A percentile compares a stretch with the other conserved stretches of the same genome.
phyloP scores from a whole-genome alignment of 1,139 yeast genomes.

The Zhuliangozyma parablackwelliae region DNA sequence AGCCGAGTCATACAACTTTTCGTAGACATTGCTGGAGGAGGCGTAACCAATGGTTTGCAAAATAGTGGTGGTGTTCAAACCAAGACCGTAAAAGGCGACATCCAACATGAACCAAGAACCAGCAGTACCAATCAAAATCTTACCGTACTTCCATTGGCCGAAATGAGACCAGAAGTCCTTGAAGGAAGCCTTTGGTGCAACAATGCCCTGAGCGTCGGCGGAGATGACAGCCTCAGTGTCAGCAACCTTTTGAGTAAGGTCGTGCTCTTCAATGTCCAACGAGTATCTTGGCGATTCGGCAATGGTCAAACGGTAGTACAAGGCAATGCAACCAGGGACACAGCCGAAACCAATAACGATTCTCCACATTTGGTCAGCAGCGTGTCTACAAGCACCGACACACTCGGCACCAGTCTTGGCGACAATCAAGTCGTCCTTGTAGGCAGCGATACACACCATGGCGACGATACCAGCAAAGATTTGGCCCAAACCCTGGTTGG shows the following conservation, averaged over 20 bases:
- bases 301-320: conserved; percentile 86
- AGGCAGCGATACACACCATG: conserved; percentile 65
- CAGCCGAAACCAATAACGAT: conserved; percentile 81
- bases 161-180: conserved; percentile 67
- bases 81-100: conserved; percentile 90
- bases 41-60: conserved; percentile 85
- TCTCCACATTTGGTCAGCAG: conserved; percentile 95
- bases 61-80: conserved; percentile 73
- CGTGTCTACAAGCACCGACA: conserved; percentile 60
- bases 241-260: conserved; percentile 56
- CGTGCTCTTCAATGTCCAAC: conserved; percentile 63
- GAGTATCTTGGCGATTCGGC: conserved; percentile 92
- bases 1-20: conserved; percentile 66
- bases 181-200: conserved; percentile 57
- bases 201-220: conserved; percentile 39
- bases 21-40: conserved; percentile 61
- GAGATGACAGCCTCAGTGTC: conserved; percentile 50
- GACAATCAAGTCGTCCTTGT: conserved; percentile 51
- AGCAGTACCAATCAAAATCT: conserved; percentile 86
- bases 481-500: conserved; percentile 93
- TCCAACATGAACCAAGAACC: conserved; percentile 96
- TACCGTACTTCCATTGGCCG: conserved; percentile 83
- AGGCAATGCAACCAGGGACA: conserved; percentile 78
- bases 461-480: conserved; percentile 82
- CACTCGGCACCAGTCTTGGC: conserved; percentile 55